Conservation (phyloP, 2,329 filamentous ascomycete genomes). For the Rhexocercosporidium sp. region DNA sequence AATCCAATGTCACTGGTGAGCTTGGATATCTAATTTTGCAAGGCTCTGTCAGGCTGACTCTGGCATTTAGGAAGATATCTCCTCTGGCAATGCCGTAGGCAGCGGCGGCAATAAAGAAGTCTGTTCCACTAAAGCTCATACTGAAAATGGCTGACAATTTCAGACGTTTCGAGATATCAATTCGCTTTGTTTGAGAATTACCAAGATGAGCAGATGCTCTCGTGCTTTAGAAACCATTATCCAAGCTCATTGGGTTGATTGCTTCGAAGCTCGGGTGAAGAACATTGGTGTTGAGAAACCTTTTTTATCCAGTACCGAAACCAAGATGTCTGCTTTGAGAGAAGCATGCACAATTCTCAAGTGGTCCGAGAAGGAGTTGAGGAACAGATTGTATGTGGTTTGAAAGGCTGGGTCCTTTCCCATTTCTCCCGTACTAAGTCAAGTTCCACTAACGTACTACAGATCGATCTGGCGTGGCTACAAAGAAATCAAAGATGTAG, state of each 20-base stretch:
- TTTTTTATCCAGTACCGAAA: conserved; percentile 11
- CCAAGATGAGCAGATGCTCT: conserved; percentile 9
- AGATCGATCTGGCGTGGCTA: conserved; percentile 58
- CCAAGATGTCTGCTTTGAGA: conserved; percentile 17
- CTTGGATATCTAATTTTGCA: neutral
- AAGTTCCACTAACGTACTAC: neutral
- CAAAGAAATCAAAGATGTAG: conserved; percentile 61
- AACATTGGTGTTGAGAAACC: conserved; percentile 8
- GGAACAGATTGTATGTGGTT: conserved; percentile 14
- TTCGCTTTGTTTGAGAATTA: conserved; percentile 7
- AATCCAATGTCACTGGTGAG: neutral
- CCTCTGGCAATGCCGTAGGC: neutral
- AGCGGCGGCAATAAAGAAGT: conserved; percentile 1
- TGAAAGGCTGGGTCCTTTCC: neutral
- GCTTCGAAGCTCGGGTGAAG: conserved; percentile 16
- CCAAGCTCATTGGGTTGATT: conserved; percentile 15
- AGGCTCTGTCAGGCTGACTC: neutral
- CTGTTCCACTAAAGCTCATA: neutral
- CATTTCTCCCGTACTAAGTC: neutral
- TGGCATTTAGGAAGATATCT: neutral
- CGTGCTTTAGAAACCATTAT: conserved; percentile 16
- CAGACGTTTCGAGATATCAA: conserved; percentile 13
- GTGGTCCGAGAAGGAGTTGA: conserved; percentile 17
- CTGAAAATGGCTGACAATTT: neutral
- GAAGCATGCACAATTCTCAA: conserved; percentile 12